Base-by-base conservation (phyloP, 345 rosid species). In the Laguncularia racemosa region DNA sequence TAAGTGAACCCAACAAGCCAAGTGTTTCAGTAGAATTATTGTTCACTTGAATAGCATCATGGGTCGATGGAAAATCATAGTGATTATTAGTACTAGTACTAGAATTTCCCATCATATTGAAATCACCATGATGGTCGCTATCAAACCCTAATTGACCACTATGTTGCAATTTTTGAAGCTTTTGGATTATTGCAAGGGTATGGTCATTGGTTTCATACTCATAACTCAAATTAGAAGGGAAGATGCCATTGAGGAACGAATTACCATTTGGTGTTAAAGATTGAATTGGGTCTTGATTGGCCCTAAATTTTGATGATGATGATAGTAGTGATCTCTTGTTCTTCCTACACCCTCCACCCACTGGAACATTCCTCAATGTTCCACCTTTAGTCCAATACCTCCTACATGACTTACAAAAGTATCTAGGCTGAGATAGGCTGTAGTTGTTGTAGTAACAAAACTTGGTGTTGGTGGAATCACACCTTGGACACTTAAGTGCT, bases 371-470 rank as follows among this genome's bases (percentile, higher is more conserved):
- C 61, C 97, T 79, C 2, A 93, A 80, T 15, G 99, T 89, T 16
- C 99, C 99, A 11, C 99, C 99, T 67, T 89, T 90, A 43, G 99
- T 93, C 99, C 99, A 93, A 46, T 93, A 93, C 79, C 99, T 85
- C 70, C 89, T 75, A 67, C 99, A 93, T 59, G 96, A 82, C 88
- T 93, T 93, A 73, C 99, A 93, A 44, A 87, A 85, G 79, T 85
- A 93, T 66, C 99, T 81, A 16, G 99, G 99, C 46, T 93, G 99
- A 15, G 92, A 82, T 66, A 93, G 86, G 53, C 99, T 93, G 80
- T 93, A 93, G 70, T 93, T 93, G 84, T 93, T 93, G 77, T 93
- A 93, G 71, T 93, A 93, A 65, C 98, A 92, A 76, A 92, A 92
- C 66, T 92, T 92, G 53, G 98, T 92, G 82, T 89, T 86, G 14